A percentile compares a stretch with the other conserved stretches of the same genome.
Conservation (phyloP, 2,329 filamentous ascomycete genomes). For the Pezizomycotina sp. region DNA sequence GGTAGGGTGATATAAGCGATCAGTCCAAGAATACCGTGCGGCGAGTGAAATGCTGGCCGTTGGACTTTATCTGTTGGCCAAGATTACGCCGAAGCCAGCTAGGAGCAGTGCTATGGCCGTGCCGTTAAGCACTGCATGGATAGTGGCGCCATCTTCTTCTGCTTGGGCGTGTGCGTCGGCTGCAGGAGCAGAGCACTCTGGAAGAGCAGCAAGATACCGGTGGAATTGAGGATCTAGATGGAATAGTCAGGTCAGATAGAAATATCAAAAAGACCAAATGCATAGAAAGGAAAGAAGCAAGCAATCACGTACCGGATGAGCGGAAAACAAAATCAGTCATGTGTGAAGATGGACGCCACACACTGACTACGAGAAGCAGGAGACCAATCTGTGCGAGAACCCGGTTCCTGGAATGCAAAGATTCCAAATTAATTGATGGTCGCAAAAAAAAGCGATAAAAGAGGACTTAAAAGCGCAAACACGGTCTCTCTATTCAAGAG, state of each 20-base stretch:
- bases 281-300: constrained; percentile 5
- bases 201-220: constrained; percentile 56
- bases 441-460: not conserved
- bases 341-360: constrained; percentile 63
- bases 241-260: constrained; percentile 3
- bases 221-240: constrained; percentile 37
- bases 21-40: constrained; percentile 71
- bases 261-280: constrained; percentile 2
- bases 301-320: constrained; percentile 59
- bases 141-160: constrained; percentile 50
- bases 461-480: too few relatives aligned
- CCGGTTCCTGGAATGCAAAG: constrained; percentile 49
- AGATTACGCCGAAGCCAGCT: constrained; percentile 53
- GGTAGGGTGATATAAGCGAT: constrained; percentile 52
- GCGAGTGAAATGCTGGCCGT: constrained; percentile 59
- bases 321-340: constrained; percentile 66
- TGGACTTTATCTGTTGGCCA: constrained; percentile 49
- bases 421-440: constrained; percentile 6
- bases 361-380: constrained; percentile 54
- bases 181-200: constrained; percentile 75
- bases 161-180: constrained; percentile 58
- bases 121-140: constrained; percentile 56
- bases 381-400: constrained; percentile 58
- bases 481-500: too few relatives aligned
- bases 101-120: constrained; percentile 45